Evolutionary conservation across 331 rosid species (phyloP).

Genomic region (Dryas integrifolia): DNA sequence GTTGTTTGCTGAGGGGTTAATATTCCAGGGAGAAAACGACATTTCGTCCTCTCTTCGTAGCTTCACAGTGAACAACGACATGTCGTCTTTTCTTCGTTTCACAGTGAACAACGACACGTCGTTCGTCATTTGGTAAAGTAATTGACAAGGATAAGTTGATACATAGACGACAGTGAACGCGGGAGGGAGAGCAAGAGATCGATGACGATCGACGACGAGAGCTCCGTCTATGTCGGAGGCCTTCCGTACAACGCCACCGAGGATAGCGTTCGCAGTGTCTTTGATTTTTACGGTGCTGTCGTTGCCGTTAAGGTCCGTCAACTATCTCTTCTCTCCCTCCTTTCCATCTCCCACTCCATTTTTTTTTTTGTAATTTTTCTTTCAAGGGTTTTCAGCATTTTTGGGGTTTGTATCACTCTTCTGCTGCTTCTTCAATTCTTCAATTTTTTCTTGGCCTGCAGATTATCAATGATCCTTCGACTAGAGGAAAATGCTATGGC

Average conservation of each 20-base stretch:
- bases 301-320: slow-evolving; percentile 66
- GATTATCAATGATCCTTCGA: slow-evolving; percentile 75
- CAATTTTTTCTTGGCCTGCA: slow-evolving; percentile 22
- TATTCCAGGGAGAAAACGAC: too few species aligned
- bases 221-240: slow-evolving; percentile 83
- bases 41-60: too few species aligned
- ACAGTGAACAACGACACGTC: not conserved
- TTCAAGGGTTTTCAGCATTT: slow-evolving; percentile 31
- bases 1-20: too few species aligned
- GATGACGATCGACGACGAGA: slow-evolving; percentile 84
- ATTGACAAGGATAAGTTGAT: not conserved
- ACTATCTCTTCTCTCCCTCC: not conserved
- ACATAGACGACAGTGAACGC: too few species aligned
- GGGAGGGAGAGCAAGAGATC: not conserved
- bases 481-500: slow-evolving; percentile 83
- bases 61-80: too few species aligned
- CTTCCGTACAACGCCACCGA: slow-evolving; percentile 77
- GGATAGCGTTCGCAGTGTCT: slow-evolving; percentile 60
- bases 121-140: not conserved
- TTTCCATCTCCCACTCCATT: not conserved
- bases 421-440: not conserved
- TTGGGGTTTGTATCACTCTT: not conserved
- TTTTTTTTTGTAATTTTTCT: not conserved
- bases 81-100: too few species aligned
- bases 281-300: slow-evolving; percentile 69